These are phyloP conservation scores for Fremontodendron californicum DNA, from an alignment of 345 rosid genomes.

Conservation along the genomic window DNA sequence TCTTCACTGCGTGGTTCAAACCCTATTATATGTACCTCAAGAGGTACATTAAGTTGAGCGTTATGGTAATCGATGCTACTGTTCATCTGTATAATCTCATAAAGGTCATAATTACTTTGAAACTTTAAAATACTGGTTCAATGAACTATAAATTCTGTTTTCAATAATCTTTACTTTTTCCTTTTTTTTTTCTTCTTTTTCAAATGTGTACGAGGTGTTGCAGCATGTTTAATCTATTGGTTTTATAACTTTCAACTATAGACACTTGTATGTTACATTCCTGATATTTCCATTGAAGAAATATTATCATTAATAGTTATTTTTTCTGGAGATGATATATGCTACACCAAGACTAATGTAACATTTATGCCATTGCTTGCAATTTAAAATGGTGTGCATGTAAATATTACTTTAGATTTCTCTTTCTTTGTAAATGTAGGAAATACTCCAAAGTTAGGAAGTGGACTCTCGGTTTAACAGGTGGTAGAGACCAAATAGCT, in stretches of 20 bases:
- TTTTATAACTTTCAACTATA: neutral
- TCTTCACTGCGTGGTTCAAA: neutral
- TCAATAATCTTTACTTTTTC: too few relatives aligned
- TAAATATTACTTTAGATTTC: neutral
- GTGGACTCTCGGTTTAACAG: constrained; percentile 87
- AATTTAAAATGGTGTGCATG: neutral
- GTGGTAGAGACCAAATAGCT: constrained; percentile 79
- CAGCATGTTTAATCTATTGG: neutral
- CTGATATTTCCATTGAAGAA: neutral
- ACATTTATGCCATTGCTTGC: constrained; percentile 1
- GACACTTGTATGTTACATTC: neutral
- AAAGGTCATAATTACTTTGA: neutral
- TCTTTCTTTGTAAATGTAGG: constrained; percentile 36
- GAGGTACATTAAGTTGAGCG: neutral
- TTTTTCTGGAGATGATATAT: neutral
- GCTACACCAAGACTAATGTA: neutral
- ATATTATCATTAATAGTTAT: neutral
- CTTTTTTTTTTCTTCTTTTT: too few relatives aligned
- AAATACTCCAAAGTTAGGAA: constrained; percentile 76
- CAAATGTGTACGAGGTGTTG: too few relatives aligned
- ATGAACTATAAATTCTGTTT: too few relatives aligned
- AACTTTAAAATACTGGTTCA: neutral
- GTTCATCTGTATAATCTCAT: neutral
- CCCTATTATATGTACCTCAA: neutral
- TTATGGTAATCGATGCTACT: neutral